phyloP scores from a whole-genome alignment of 2,329 filamentous ascomycete genomes.

The Exophiala mesophila region DNA sequence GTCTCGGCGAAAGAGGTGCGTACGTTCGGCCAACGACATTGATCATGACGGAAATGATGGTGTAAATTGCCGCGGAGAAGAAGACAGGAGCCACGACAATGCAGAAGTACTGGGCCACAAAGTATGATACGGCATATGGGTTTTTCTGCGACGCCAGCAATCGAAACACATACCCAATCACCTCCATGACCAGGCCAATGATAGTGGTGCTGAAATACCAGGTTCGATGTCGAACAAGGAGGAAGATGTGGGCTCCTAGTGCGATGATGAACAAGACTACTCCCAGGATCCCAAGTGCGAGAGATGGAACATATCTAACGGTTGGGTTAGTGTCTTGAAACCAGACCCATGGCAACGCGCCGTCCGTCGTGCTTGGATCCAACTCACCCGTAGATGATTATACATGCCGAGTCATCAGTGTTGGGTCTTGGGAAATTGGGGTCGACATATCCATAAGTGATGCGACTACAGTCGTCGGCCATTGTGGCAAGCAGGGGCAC shows the following conservation, averaged over 20 bases:
- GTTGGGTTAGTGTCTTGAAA: not conserved
- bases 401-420: constrained; percentile 13
- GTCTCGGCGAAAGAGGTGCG: constrained; percentile 42
- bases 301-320: constrained; percentile 41
- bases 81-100: constrained; percentile 57
- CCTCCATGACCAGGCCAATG: constrained; percentile 42
- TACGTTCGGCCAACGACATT: constrained; percentile 40
- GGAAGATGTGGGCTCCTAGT: constrained; percentile 16
- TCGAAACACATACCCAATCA: constrained; percentile 48
- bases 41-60: constrained; percentile 50
- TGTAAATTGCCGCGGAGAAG: constrained; percentile 53
- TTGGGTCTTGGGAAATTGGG: constrained; percentile 19
- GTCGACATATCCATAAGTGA: constrained; percentile 21
- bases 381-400: constrained; percentile 22
- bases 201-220: constrained; percentile 38
- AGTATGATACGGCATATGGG: constrained; percentile 52
- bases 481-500: constrained; percentile 3
- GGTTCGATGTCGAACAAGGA: constrained; percentile 19
- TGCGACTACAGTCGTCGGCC: constrained; percentile 7
- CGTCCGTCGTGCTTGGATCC: not conserved
- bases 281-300: constrained; percentile 45
- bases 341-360: no score
- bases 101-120: constrained; percentile 58
- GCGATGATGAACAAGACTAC: constrained; percentile 32
- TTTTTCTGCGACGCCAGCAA: constrained; percentile 46